A percentile compares a stretch with the other conserved stretches of the same genome.
These are phyloP conservation scores for Trichoderma aggressivum DNA, from an alignment of 2,329 filamentous ascomycete genomes.

Conservation along the genomic window DNA sequence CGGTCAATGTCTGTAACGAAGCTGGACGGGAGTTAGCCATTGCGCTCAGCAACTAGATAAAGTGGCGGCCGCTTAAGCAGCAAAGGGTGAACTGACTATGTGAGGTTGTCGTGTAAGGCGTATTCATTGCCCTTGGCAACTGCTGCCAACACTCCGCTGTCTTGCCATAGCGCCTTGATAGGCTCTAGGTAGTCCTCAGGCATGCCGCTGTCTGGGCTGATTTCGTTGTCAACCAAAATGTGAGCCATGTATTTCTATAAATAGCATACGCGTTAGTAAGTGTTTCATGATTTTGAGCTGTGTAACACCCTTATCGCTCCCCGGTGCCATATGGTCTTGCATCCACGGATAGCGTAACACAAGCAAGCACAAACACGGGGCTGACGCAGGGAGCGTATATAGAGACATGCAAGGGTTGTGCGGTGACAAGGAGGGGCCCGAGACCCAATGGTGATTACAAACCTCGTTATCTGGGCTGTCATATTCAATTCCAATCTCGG, in stretches of 20 bases:
- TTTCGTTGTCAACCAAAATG: conserved; percentile 76
- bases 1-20: conserved; percentile 79
- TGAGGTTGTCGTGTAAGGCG: conserved; percentile 90
- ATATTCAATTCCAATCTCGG: conserved; percentile 75
- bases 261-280: conserved; percentile 16
- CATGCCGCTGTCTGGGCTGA: conserved; percentile 76
- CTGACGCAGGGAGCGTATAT: neutral
- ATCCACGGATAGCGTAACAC: neutral
- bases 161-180: conserved; percentile 89
- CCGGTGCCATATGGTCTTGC: neutral
- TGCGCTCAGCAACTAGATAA: conserved; percentile 20
- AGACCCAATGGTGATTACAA: conserved; percentile 32
- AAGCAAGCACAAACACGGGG: neutral
- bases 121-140: conserved; percentile 95
- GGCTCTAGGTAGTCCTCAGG: conserved; percentile 74
- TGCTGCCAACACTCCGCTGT: conserved; percentile 87
- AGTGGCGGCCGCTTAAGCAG: neutral
- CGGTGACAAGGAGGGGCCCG: neutral
- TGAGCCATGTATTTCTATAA: conserved; percentile 71
- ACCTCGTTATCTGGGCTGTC: conserved; percentile 77
- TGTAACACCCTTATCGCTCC: neutral
- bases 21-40: conserved; percentile 43
- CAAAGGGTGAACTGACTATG: conserved; percentile 64
- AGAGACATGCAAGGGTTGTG: neutral
- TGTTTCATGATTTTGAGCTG: neutral